Evolutionary conservation across 192 early-diverging fungal genomes (phyloP), one percentile per base, ranked within the genome.

Genomic region (Mortierella antarctica): DNA sequence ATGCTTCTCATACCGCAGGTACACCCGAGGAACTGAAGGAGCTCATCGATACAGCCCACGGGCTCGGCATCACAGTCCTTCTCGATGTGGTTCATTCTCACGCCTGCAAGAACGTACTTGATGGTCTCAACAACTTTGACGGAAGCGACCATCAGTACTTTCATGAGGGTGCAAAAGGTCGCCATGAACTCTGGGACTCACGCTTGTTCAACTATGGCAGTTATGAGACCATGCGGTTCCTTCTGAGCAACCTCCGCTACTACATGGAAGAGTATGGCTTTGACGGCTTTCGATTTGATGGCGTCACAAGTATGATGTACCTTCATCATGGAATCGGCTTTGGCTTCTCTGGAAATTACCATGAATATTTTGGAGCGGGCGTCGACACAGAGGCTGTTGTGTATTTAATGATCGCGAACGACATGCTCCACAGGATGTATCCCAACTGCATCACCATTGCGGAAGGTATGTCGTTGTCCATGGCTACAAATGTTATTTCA

Each of bases 201-300:
- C 91, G 96, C 14, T 87, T 99, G 48, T 99, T 99, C 86, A 98
- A 99, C 88, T 99, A 99, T 74, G 91, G 92, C 7, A 89, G 90
- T 83, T 93, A 94, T 79, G 97, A 99, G 82, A 93, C 94, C 4
- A 83, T 95, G 72, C 92, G 97, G 6, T 99, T 98, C 89, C 83
- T 99, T 57, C 84, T 99, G 70, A 97, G 95, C 65, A 99, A 99
- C 80, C 82, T 98, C 71, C 88, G 96, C 45, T 98, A 95, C 86
- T 99, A 94, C 93, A 85, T 99, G 79, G 90, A 93, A 46, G 91
- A 93, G 74, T 99, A 90, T 80, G 79, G 85, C 18, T 96, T 99
- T 76, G 97, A 98, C 81, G 97, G 97, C 17, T 98, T 99, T 92
- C 92, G 97, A 53, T 99, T 99, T 71, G 97, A 99, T 85, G 97